phyloP scores from a whole-genome alignment of 441 rosid genomes.

The Aquilaria agallochum region DNA sequence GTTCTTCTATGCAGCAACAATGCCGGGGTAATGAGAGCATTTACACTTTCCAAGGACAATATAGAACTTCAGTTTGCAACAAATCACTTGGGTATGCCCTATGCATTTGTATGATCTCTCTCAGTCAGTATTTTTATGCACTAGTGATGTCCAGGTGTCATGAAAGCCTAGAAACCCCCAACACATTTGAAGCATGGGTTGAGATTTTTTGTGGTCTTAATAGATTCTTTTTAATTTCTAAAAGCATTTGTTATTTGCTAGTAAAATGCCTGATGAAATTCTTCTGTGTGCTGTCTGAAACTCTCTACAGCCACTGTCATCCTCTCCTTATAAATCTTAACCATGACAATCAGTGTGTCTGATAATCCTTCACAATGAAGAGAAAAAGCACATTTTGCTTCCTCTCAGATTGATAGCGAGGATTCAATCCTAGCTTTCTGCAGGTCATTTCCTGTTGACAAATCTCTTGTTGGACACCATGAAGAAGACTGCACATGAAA shows the following conservation, averaged over 20 bases:
- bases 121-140: too few species aligned
- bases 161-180: not conserved
- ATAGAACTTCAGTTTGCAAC: conserved; percentile 62
- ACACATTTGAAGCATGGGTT: not conserved
- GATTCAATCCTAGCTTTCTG: conserved; percentile 4
- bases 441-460: conserved; percentile 75
- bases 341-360: too few species aligned
- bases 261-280: not conserved
- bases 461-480: conserved; percentile 57
- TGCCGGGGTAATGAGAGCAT: conserved; percentile 62
- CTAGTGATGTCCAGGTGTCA: not conserved
- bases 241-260: not conserved
- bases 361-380: too few species aligned
- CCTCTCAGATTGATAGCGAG: not conserved
- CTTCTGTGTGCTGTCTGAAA: not conserved
- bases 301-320: not conserved
- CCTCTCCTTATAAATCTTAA: not conserved
- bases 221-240: not conserved
- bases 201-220: not conserved
- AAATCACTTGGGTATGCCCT: conserved; percentile 46
- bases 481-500: conserved; percentile 51
- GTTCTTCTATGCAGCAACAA: conserved; percentile 35
- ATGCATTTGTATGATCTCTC: not conserved
- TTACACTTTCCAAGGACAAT: conserved; percentile 52
- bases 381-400: not conserved